phyloP scores from a whole-genome alignment of 805 yeast species.

The Suhomyces faveliae region DNA sequence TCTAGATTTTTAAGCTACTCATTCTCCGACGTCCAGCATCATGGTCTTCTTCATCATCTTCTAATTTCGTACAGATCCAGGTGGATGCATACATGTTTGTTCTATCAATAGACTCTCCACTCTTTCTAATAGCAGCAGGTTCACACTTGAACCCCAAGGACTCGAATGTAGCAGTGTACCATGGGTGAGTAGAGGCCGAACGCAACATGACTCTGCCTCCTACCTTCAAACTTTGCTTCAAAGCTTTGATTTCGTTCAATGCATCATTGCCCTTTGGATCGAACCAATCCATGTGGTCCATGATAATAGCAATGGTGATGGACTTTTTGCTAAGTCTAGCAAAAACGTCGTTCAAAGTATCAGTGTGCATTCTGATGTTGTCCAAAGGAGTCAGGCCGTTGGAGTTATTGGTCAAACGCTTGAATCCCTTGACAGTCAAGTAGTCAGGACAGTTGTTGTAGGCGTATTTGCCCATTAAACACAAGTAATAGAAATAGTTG shows the following conservation, averaged over 20 bases:
- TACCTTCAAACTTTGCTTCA: constrained; percentile 57
- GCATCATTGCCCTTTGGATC: constrained; percentile 65
- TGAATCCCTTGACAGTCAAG: constrained; percentile 58
- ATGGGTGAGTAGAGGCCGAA: constrained; percentile 70
- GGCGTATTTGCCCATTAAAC: constrained; percentile 60
- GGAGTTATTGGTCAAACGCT: constrained; percentile 38
- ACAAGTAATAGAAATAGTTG: constrained; percentile 75
- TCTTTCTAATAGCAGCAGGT: constrained; percentile 65
- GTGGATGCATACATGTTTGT: constrained; percentile 88
- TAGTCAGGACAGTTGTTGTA: constrained; percentile 73
- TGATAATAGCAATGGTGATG: constrained; percentile 72
- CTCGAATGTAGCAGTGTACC: constrained; percentile 75
- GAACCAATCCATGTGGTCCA: constrained; percentile 96
- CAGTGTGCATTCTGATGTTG: constrained; percentile 75
- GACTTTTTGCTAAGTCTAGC: constrained; percentile 61
- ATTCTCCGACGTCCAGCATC: constrained; percentile 38
- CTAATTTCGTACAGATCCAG: constrained; percentile 70
- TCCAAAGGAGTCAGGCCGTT: constrained; percentile 51
- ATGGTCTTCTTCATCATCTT: constrained; percentile 6
- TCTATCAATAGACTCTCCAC: constrained; percentile 70
- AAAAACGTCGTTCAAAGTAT: constrained; percentile 72
- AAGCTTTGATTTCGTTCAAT: constrained; percentile 60
- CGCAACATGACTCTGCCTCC: constrained; percentile 77
- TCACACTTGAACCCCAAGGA: constrained; percentile 63
- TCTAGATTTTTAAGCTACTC: constrained; percentile 45